Conservation (phyloP, 1,139 yeast genomes). For the Yamadazyma dushanensis region DNA sequence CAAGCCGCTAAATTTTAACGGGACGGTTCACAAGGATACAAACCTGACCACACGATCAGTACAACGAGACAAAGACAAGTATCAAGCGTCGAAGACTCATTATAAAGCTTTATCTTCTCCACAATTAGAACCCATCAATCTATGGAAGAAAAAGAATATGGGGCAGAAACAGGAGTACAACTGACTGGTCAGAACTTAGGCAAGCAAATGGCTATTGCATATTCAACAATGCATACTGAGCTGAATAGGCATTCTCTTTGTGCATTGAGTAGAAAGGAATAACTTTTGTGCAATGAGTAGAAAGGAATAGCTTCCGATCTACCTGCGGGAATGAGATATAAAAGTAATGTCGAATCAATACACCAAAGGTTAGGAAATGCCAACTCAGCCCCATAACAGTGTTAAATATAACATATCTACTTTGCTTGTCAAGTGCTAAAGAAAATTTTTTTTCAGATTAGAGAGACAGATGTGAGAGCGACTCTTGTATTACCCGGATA, state of each 20-base stretch:
- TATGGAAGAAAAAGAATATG: slow-evolving; percentile 50
- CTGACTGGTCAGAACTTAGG: neutral
- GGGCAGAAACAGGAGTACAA: slow-evolving; percentile 72
- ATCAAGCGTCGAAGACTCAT: slow-evolving; percentile 37
- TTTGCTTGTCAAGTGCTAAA: no score
- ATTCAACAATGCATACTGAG: neutral
- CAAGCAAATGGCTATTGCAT: neutral
- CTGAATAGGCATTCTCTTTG: no score
- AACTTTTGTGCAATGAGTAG: no score
- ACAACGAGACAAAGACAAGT: slow-evolving; percentile 33
- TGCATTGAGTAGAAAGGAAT: no score
- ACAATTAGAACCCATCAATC: slow-evolving; percentile 62
- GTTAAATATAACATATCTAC: no score
- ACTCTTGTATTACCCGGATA: slow-evolving; percentile 2
- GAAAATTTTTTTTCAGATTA: neutral
- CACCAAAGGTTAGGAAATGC: no score
- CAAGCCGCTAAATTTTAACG: slow-evolving; percentile 9
- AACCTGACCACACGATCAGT: slow-evolving; percentile 43
- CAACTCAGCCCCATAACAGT: no score
- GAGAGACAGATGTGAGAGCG: neutral
- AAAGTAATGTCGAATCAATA: no score
- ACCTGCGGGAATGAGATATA: no score
- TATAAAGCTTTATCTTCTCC: slow-evolving; percentile 67
- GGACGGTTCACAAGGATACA: slow-evolving; percentile 25
- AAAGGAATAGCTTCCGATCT: no score